A percentile compares a stretch with the other conserved stretches of the same genome.
Conservation (phyloP, 257 asterid genomes). For the Cynanchum wilfordii region DNA sequence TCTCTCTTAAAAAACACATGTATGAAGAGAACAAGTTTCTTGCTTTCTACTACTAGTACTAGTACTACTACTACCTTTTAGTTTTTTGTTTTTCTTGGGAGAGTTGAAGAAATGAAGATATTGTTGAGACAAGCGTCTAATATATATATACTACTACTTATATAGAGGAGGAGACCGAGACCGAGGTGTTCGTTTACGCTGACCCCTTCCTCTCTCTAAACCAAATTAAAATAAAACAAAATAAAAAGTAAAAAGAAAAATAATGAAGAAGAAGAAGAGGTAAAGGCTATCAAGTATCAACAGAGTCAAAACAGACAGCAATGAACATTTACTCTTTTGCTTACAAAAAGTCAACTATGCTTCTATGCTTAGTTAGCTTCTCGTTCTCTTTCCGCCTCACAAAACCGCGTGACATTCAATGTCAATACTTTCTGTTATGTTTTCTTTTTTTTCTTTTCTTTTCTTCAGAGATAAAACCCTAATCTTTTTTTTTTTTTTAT, state of each 20-base stretch:
- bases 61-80: no score
- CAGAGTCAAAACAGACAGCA: slow-evolving; percentile 67
- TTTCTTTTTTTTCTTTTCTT: neutral
- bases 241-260: no score
- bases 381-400: slow-evolving; percentile 19
- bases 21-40: neutral
- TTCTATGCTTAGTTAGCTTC: slow-evolving; percentile 17
- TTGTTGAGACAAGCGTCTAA: slow-evolving; percentile 36
- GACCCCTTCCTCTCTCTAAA: neutral
- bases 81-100: neutral
- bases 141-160: slow-evolving; percentile 1
- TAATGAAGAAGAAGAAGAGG: neutral
- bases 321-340: slow-evolving; percentile 54
- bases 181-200: slow-evolving; percentile 1
- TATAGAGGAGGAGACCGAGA: slow-evolving; percentile 6
- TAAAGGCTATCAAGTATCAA: slow-evolving; percentile 11
- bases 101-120: slow-evolving; percentile 16
- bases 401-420: slow-evolving; percentile 56
- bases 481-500: neutral
- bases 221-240: no score
- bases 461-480: neutral
- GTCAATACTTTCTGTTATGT: slow-evolving; percentile 32
- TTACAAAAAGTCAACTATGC: slow-evolving; percentile 40
- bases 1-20: neutral
- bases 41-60: neutral